phyloP scores from a whole-genome alignment of 257 asterid genomes.

The Lantana camara region DNA sequence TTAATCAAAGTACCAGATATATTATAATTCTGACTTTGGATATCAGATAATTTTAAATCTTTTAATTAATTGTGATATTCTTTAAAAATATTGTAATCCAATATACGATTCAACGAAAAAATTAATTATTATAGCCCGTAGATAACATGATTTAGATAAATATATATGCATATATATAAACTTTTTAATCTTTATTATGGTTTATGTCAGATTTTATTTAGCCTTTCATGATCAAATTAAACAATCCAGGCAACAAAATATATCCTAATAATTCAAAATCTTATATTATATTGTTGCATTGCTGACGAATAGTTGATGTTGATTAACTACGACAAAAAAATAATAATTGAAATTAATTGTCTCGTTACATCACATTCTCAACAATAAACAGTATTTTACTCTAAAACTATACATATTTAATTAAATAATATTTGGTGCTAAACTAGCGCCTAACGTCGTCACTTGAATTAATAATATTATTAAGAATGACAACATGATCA shows the following conservation, averaged over 20 bases:
- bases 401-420: no score
- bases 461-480: not conserved
- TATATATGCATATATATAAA: no score
- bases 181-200: no score
- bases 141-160: no score
- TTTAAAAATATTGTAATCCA: no score
- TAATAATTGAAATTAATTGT: constrained; percentile 17
- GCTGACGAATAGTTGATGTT: constrained; percentile 36
- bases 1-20: no score
- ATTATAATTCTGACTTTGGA: no score
- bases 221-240: constrained; percentile 11
- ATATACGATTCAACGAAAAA: no score
- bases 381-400: constrained; percentile 1
- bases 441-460: not conserved
- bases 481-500: not conserved
- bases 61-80: no score
- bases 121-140: no score
- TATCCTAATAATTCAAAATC: constrained; percentile 8
- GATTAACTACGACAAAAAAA: constrained; percentile 33
- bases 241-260: not conserved
- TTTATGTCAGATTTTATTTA: constrained; percentile 10
- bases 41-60: no score
- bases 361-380: constrained; percentile 29
- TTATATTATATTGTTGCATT: constrained; percentile 30
- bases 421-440: constrained; percentile 11